phyloP scores from a whole-genome alignment of 129 eudicot species.

The Tanacetum coccineum region DNA sequence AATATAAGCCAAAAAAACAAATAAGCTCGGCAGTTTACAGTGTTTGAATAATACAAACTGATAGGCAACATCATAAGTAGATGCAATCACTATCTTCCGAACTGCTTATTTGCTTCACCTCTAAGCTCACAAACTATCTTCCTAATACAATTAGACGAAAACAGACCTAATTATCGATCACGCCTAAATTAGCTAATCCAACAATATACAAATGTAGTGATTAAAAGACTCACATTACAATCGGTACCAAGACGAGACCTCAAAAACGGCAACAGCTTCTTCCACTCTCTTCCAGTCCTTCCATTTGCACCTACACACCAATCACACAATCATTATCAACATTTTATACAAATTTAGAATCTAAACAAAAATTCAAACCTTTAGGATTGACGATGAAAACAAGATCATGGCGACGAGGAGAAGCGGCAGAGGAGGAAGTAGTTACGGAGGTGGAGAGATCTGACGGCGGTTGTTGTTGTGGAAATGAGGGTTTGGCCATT shows the following conservation, averaged over 20 bases:
- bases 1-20: too few relatives aligned
- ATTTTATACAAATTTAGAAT: background rate
- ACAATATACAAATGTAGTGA: background rate
- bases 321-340: slow-evolving; percentile 17
- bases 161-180: too few relatives aligned
- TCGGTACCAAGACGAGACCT: slow-evolving; percentile 81
- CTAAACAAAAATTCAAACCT: slow-evolving; percentile 41
- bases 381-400: slow-evolving; percentile 91
- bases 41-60: too few relatives aligned
- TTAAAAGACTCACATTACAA: slow-evolving; percentile 58
- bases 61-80: too few relatives aligned
- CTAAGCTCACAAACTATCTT: too few relatives aligned
- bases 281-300: slow-evolving; percentile 87
- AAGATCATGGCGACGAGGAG: slow-evolving; percentile 79
- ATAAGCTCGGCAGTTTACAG: too few relatives aligned
- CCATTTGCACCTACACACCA: slow-evolving; percentile 85
- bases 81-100: too few relatives aligned
- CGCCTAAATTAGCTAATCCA: background rate
- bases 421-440: slow-evolving; percentile 40
- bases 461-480: slow-evolving; percentile 42
- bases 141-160: too few relatives aligned
- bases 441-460: slow-evolving; percentile 54
- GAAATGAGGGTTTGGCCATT: slow-evolving; percentile 61
- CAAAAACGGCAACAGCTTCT: slow-evolving; percentile 78
- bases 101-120: too few relatives aligned